Conservation (phyloP, 2,329 filamentous ascomycete species). For the Neodidymelliopsis sp. region DNA sequence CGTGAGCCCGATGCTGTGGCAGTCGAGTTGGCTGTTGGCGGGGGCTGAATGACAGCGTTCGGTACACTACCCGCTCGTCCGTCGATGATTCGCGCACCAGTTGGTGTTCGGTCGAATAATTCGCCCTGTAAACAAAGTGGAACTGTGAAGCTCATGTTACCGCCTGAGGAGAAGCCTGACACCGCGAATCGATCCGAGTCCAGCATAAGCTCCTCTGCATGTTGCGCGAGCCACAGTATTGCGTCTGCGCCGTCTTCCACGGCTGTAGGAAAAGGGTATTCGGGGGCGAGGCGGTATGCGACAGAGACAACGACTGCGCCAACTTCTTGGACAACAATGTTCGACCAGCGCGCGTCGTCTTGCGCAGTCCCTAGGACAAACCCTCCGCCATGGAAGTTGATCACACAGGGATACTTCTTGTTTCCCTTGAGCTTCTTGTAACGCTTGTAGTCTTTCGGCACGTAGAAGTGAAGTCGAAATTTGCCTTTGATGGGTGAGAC, state of each 20-base stretch:
- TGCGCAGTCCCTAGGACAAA: slow-evolving; percentile 67
- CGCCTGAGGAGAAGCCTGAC: slow-evolving; percentile 69
- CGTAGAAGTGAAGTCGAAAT: slow-evolving; percentile 68
- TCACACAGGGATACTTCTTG: slow-evolving; percentile 62
- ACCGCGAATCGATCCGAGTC: slow-evolving; percentile 65
- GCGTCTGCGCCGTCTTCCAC: slow-evolving; percentile 71
- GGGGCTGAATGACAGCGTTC: slow-evolving; percentile 28
- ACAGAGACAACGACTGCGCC: slow-evolving; percentile 67
- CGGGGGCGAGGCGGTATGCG: slow-evolving; percentile 67
- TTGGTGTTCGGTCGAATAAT: slow-evolving; percentile 42
- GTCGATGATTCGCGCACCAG: slow-evolving; percentile 39
- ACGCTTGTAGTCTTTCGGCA: slow-evolving; percentile 60
- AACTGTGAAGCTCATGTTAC: slow-evolving; percentile 68
- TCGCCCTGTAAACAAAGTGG: slow-evolving; percentile 64
- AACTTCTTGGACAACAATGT: slow-evolving; percentile 62
- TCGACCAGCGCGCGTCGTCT: slow-evolving; percentile 68
- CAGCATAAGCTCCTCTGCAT: slow-evolving; percentile 64
- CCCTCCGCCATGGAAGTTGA: slow-evolving; percentile 71
- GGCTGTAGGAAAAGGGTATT: slow-evolving; percentile 67
- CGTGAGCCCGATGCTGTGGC: slow-evolving; percentile 44
- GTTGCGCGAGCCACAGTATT: slow-evolving; percentile 63
- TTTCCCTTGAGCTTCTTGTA: slow-evolving; percentile 51
- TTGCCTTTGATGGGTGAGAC: slow-evolving; percentile 54
- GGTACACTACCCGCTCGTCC: slow-evolving; percentile 39
- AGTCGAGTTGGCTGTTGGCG: slow-evolving; percentile 17